phyloP scores from a whole-genome alignment of 225 moss, liverwort and hornwort genomes.

The Anthoceros angustus region DNA sequence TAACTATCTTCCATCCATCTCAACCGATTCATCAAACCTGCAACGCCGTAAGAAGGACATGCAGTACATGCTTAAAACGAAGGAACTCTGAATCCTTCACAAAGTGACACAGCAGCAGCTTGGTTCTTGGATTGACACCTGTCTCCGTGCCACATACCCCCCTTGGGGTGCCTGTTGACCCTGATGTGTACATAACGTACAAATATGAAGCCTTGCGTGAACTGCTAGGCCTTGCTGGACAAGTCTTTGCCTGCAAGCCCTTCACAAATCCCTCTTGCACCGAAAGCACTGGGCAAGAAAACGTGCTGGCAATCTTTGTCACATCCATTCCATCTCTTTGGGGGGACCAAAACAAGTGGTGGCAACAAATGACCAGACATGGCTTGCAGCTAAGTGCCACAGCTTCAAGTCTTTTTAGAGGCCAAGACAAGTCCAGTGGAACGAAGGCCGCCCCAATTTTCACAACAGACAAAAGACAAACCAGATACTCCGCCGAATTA shows the following conservation, averaged over 20 bases:
- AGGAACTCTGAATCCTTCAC: neutral
- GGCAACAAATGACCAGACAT: conserved; percentile 16
- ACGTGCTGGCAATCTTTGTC: conserved; percentile 12
- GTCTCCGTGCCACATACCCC: conserved; percentile 33
- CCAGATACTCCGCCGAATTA: conserved; percentile 32
- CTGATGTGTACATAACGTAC: conserved; percentile 29
- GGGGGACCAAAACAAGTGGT: conserved; percentile 20
- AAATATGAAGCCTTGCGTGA: conserved; percentile 11
- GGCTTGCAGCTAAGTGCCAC: conserved; percentile 18
- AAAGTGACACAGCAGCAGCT: neutral
- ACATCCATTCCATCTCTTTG: conserved; percentile 12
- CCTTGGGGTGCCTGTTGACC: conserved; percentile 31
- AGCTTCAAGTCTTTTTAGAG: conserved; percentile 13
- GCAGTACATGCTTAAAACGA: neutral
- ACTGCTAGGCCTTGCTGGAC: neutral
- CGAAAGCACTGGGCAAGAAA: conserved; percentile 18
- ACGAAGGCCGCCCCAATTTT: conserved; percentile 19
- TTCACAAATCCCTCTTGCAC: conserved; percentile 21
- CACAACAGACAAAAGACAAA: conserved; percentile 20
- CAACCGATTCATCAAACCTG: conserved; percentile 31
- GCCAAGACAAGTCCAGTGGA: conserved; percentile 28
- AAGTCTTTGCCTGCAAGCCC: neutral
- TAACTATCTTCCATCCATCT: conserved; percentile 28
- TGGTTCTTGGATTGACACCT: conserved; percentile 10
- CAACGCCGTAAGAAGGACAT: neutral